phyloP scores from a whole-genome alignment of 2,329 filamentous ascomycete species.

The Colletotrichum phormii region DNA sequence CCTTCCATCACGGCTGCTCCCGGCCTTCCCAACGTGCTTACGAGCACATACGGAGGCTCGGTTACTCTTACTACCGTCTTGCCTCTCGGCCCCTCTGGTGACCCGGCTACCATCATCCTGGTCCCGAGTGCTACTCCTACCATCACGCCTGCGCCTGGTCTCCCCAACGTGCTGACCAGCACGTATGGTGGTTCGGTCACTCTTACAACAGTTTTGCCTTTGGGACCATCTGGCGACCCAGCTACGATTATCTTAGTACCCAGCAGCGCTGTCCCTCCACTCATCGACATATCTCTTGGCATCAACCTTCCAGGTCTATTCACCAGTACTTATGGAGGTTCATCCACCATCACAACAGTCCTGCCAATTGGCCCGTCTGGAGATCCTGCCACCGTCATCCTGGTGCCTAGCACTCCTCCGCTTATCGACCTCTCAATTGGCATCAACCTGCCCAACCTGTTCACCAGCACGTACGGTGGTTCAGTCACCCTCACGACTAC shows the following conservation, averaged over 20 bases:
- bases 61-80: background rate
- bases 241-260: background rate
- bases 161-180: background rate
- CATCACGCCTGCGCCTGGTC: background rate
- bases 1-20: background rate
- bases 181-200: conserved; percentile 7
- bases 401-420: background rate
- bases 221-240: background rate
- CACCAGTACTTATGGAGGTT: background rate
- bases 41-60: background rate
- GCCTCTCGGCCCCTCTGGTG: background rate
- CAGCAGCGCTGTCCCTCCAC: background rate
- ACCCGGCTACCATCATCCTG: background rate
- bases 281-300: background rate
- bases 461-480: background rate
- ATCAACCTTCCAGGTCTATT: background rate
- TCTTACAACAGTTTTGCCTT: background rate
- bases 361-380: background rate
- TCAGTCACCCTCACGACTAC: background rate
- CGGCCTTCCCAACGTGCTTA: background rate
- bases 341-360: background rate
- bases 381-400: background rate
- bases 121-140: background rate
- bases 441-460: background rate
- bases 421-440: background rate